These are phyloP conservation scores for Podochytrium sp. DNA, from an alignment of 192 early-diverging fungal genomes.

Conservation along the genomic window DNA sequence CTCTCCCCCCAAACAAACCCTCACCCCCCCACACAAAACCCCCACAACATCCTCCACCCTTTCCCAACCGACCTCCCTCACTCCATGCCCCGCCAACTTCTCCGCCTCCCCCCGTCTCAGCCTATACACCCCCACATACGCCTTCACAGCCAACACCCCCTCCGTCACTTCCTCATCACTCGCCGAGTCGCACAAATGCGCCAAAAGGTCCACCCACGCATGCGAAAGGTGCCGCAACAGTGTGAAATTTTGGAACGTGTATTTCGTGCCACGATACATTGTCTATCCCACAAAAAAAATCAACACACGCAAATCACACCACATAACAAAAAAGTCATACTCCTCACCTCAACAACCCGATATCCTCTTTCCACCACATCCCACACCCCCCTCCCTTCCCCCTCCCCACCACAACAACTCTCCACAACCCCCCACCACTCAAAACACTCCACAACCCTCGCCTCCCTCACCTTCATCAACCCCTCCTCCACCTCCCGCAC, in stretches of 20 bases:
- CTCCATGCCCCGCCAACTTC: too few relatives aligned
- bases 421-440: slow-evolving; percentile 49
- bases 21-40: slow-evolving; percentile 43
- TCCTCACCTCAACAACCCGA: slow-evolving; percentile 45
- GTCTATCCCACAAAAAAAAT: slow-evolving; percentile 25
- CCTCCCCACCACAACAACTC: neutral
- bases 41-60: slow-evolving; percentile 49
- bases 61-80: slow-evolving; percentile 49
- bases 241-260: slow-evolving; percentile 56
- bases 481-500: slow-evolving; percentile 10
- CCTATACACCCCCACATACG: slow-evolving; percentile 48
- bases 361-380: slow-evolving; percentile 48
- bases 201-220: slow-evolving; percentile 47
- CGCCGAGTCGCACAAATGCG: slow-evolving; percentile 47
- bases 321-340: neutral
- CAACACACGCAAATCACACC: neutral
- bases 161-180: slow-evolving; percentile 45
- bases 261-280: slow-evolving; percentile 55
- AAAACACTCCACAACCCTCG: slow-evolving; percentile 43
- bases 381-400: slow-evolving; percentile 32
- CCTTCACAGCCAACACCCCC: slow-evolving; percentile 35
- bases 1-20: slow-evolving; percentile 35
- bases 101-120: slow-evolving; percentile 37
- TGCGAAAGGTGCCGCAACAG: slow-evolving; percentile 54
- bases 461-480: slow-evolving; percentile 21